phyloP scores from a whole-genome alignment of 2,329 filamentous ascomycete species.

The Cladosporium cucumerinum region DNA sequence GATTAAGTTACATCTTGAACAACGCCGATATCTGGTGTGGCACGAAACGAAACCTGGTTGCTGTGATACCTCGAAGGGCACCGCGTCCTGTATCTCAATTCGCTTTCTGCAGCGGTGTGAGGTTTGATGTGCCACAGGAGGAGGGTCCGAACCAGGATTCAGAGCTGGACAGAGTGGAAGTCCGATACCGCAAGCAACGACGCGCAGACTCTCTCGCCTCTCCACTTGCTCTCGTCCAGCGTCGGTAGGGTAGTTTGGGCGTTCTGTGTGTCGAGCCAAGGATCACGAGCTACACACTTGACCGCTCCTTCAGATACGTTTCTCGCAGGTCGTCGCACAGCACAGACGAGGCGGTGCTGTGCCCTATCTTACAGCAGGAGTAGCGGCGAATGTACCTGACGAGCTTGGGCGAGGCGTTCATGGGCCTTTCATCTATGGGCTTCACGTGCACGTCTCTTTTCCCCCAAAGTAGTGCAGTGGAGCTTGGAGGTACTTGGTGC shows the following conservation, averaged over 20 bases:
- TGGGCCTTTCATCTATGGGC: neutral
- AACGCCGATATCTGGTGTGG: neutral
- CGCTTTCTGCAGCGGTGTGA: slow-evolving; percentile 3
- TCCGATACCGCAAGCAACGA: slow-evolving; percentile 4
- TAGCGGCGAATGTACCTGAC: neutral
- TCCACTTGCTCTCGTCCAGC: neutral
- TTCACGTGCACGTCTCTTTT: slow-evolving; percentile 3
- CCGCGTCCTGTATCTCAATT: neutral
- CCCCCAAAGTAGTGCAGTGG: neutral
- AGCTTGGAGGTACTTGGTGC: neutral
- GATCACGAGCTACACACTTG: slow-evolving; percentile 6
- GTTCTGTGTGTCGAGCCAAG: slow-evolving; percentile 5
- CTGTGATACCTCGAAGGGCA: neutral
- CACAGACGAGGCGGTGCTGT: neutral
- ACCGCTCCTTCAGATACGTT: slow-evolving; percentile 10
- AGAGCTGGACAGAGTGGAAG: neutral
- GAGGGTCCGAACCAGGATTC: slow-evolving; percentile 2
- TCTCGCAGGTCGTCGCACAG: slow-evolving; percentile 8
- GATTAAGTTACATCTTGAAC: neutral
- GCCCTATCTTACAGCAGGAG: neutral
- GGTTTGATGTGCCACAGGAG: neutral
- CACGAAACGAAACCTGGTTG: slow-evolving; percentile 2
- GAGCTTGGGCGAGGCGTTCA: slow-evolving; percentile 11
- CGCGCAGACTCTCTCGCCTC: neutral
- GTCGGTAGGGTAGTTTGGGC: neutral